Base-by-base conservation (phyloP, 306 rosid genomes). In the Heteromeles arbutifolia region DNA sequence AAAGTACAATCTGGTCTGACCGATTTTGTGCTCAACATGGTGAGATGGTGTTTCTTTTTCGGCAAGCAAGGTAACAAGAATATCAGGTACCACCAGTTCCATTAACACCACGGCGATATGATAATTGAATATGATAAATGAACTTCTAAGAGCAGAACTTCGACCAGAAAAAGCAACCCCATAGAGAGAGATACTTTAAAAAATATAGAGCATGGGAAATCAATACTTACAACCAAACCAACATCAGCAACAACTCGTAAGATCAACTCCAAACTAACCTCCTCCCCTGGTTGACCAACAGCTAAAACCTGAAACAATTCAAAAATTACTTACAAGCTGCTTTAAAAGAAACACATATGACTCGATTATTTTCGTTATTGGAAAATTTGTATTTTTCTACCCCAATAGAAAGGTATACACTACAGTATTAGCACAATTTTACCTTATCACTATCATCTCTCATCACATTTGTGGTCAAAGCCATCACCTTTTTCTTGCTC, bases 171-270 rank as follows among this genome's bases (percentile, higher is more conserved):
- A 39, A 52, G 2, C 4, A 63, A 18, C 22, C 43, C 11, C 59
- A n/a, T 4, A 34, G 32, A 11, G 18, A 70, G 29, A 59, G 50
- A 64, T 75, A 81, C 44, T 39, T 18, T 76, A 76, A 48, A 74
- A 62, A 5, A 26, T 17, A 15, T 9, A 61, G 9, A 67, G n/a
- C 69, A 21, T 39, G 48, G 41, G 19, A 59, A 80, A 18, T 10
- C 45, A 53, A 34, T 39, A 85, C 89, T 85, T 85, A 87, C 91
- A 73, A 80, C 75, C 62, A 96, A 86, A 73, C 99, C 99, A 79
- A 90, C 98, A 19, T 96, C 99, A 18, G 99, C 99, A 77, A 96
- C 99, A 78, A 96, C 97, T 54, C 97, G 89, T 26, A 96, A 87
- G 78, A 90, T 89, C 90, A 96, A 83, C 91, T 90, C 99, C 91